Evolutionary conservation across 768 basidiomycete genomes (phyloP).

Genomic region (Dacryopinax spathularia): DNA sequence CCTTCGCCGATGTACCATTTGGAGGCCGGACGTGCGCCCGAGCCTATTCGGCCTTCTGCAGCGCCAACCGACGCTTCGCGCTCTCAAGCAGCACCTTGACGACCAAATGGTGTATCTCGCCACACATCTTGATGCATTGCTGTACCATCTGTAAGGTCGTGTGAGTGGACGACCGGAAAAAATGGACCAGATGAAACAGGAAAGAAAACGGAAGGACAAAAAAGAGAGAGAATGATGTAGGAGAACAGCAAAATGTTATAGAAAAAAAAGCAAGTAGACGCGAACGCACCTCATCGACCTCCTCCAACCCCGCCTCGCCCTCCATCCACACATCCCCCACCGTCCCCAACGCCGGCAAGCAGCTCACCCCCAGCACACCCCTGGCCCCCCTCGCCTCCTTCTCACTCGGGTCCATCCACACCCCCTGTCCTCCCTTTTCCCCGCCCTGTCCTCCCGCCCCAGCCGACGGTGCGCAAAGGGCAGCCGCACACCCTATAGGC

Average conservation of each 20-base stretch:
- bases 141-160: neutral
- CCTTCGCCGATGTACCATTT: too few species aligned
- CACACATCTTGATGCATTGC: neutral
- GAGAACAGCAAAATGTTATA: neutral
- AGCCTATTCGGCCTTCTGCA: neutral
- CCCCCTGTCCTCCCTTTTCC: constrained; percentile 40
- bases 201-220: neutral
- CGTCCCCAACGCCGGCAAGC: constrained; percentile 74
- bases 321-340: constrained; percentile 80
- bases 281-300: constrained; percentile 46
- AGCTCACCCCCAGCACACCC: constrained; percentile 63
- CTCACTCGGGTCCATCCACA: constrained; percentile 70
- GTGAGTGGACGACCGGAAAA: neutral
- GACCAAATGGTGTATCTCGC: constrained; percentile 4
- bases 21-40: too few species aligned
- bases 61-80: neutral
- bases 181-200: neutral
- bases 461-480: constrained; percentile 16
- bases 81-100: constrained; percentile 2
- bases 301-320: constrained; percentile 44
- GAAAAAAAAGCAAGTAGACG: too few species aligned
- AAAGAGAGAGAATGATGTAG: neutral
- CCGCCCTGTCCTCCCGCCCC: neutral
- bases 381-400: constrained; percentile 44
- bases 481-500: constrained; percentile 69